Percentiles rank a stretch among this genome's conserved stretches.
phyloP scores from a whole-genome alignment of 495 filamentous ascomycete genomes.

The Alectoria sarmentosa region DNA sequence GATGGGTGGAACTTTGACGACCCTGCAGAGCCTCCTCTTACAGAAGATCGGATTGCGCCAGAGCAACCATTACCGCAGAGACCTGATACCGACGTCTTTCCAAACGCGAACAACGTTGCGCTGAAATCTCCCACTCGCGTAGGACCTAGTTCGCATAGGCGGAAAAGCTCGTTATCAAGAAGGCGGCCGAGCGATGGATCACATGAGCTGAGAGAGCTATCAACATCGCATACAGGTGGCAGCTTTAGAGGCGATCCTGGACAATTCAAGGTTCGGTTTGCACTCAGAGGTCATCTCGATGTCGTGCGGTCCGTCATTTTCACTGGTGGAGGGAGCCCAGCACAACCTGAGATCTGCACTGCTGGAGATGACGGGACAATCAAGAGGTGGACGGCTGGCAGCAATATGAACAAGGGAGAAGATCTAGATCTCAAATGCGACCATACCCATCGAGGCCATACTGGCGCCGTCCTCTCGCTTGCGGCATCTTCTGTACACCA shows the following conservation, averaged over 20 bases:
- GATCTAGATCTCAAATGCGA: slow-evolving; percentile 89
- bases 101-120: slow-evolving; percentile 68
- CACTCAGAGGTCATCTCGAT: slow-evolving; percentile 85
- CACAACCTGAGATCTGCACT: slow-evolving; percentile 94
- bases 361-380: slow-evolving; percentile 91
- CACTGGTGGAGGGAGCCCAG: slow-evolving; percentile 87
- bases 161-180: slow-evolving; percentile 72
- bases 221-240: slow-evolving; percentile 24
- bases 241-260: slow-evolving; percentile 50
- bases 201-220: slow-evolving; percentile 41
- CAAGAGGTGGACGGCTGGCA: slow-evolving; percentile 77
- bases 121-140: slow-evolving; percentile 66
- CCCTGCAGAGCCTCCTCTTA: slow-evolving; percentile 40
- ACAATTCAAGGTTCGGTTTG: slow-evolving; percentile 88
- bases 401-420: slow-evolving; percentile 38
- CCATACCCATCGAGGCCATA: slow-evolving; percentile 91
- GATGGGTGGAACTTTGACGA: slow-evolving; percentile 96
- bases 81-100: slow-evolving; percentile 80
- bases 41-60: slow-evolving; percentile 32
- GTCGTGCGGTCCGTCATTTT: slow-evolving; percentile 91
- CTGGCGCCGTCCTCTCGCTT: slow-evolving; percentile 78
- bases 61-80: slow-evolving; percentile 51
- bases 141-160: slow-evolving; percentile 61
- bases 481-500: slow-evolving; percentile 79
- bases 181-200: slow-evolving; percentile 52